phyloP scores from a whole-genome alignment of 2,329 filamentous ascomycete genomes.

The Colletotrichum sp. region DNA sequence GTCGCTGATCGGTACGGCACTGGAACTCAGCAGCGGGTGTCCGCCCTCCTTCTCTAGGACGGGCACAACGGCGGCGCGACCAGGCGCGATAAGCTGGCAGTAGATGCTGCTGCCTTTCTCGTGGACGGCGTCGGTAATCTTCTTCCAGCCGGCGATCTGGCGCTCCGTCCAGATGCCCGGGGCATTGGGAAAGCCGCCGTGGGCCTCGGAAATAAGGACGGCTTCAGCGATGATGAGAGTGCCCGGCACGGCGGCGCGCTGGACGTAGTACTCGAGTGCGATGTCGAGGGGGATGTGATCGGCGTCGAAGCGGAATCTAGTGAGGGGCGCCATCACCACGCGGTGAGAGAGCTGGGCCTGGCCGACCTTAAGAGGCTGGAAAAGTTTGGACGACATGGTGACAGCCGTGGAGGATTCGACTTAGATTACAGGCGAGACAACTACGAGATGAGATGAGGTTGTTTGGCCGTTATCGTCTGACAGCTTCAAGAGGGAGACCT shows the following conservation, averaged over 20 bases:
- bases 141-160: conserved; percentile 65
- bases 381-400: conserved; percentile 17
- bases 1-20: conserved; percentile 42
- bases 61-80: conserved; percentile 53
- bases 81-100: conserved; percentile 66
- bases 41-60: conserved; percentile 30
- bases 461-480: neutral
- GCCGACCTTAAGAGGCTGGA: conserved; percentile 24
- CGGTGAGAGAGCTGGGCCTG: conserved; percentile 25
- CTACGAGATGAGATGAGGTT: neutral
- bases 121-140: conserved; percentile 67
- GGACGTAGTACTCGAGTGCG: conserved; percentile 46
- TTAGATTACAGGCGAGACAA: neutral
- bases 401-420: neutral
- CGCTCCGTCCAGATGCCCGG: conserved; percentile 61
- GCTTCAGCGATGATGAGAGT: conserved; percentile 49
- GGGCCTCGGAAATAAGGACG: conserved; percentile 43
- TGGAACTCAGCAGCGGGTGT: conserved; percentile 28
- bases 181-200: conserved; percentile 44
- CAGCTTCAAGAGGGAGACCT: neutral
- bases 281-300: conserved; percentile 25
- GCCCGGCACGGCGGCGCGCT: conserved; percentile 46
- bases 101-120: conserved; percentile 65
- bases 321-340: conserved; percentile 27
- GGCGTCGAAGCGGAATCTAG: conserved; percentile 25